phyloP scores from a whole-genome alignment of 2,329 filamentous ascomycete genomes.

The Xylariaceae sp. region DNA sequence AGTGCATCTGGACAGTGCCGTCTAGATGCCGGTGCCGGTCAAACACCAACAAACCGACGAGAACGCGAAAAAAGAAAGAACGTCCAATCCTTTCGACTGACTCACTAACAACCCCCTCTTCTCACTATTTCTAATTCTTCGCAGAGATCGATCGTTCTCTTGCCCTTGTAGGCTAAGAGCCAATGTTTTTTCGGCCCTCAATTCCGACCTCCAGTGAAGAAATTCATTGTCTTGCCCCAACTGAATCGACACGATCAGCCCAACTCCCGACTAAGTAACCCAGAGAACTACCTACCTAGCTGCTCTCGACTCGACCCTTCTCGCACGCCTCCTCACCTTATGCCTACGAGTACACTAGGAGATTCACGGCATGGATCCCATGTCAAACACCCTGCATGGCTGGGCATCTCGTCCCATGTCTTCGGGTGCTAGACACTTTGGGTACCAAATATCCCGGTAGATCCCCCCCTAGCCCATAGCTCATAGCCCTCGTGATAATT shows the following conservation, averaged over 20 bases:
- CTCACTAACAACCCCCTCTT: not conserved
- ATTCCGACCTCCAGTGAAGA: not conserved
- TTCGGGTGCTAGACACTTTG: constrained; percentile 10
- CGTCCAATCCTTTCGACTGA: not conserved
- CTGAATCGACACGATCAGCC: too few species aligned
- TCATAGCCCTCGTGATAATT: constrained; percentile 11
- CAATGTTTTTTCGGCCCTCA: constrained; percentile 2
- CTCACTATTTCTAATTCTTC: not conserved
- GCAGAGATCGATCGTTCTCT: not conserved
- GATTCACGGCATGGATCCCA: constrained; percentile 3
- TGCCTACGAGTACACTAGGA: not conserved
- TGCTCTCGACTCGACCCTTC: not conserved
- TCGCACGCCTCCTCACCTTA: not conserved
- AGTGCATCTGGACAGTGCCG: not conserved
- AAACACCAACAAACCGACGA: constrained; percentile 1
- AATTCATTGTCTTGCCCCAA: too few species aligned
- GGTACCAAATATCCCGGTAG: constrained; percentile 7
- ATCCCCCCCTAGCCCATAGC: constrained; percentile 2
- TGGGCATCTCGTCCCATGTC: not conserved
- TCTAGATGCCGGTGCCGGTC: constrained; percentile 7
- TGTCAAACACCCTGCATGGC: not conserved
- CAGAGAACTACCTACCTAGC: too few species aligned
- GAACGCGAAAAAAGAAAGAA: not conserved
- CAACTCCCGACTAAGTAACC: too few species aligned
- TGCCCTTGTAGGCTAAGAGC: constrained; percentile 12